These are phyloP conservation scores for Triangularia verruculosa DNA, from an alignment of 2,329 filamentous ascomycete genomes.

Conservation along the genomic window DNA sequence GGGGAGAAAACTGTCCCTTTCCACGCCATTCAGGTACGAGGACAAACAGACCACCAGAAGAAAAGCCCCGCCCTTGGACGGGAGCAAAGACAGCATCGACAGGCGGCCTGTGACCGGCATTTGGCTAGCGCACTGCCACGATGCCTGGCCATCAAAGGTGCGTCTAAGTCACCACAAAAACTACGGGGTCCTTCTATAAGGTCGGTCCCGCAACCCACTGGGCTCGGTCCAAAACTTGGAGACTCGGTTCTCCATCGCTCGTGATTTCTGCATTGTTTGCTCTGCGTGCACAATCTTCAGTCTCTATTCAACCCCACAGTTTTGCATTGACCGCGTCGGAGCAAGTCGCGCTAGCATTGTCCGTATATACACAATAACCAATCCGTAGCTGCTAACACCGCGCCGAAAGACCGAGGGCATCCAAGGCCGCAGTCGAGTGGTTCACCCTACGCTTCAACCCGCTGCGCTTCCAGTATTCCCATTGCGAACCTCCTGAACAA, in stretches of 20 bases:
- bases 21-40: too few relatives aligned
- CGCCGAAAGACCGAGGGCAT: background rate
- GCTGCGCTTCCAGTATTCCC: background rate
- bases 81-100: background rate
- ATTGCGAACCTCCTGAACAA: background rate
- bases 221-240: background rate
- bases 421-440: background rate
- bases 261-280: background rate
- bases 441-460: background rate
- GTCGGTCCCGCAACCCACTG: background rate
- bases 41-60: background rate
- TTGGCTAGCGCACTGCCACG: constrained; percentile 8
- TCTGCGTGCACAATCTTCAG: background rate
- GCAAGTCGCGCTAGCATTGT: background rate
- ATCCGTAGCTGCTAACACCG: background rate
- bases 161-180: background rate
- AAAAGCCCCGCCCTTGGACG: background rate
- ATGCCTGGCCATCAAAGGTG: constrained; percentile 1
- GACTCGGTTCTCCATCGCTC: background rate
- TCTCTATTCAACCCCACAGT: background rate
- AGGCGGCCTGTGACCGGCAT: constrained; percentile 1
- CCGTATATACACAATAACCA: background rate
- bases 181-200: constrained; percentile 6
- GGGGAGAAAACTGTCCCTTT: background rate
- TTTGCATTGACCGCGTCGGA: background rate